phyloP scores from a whole-genome alignment of 129 eudicot species.

The Mikania micrantha region DNA sequence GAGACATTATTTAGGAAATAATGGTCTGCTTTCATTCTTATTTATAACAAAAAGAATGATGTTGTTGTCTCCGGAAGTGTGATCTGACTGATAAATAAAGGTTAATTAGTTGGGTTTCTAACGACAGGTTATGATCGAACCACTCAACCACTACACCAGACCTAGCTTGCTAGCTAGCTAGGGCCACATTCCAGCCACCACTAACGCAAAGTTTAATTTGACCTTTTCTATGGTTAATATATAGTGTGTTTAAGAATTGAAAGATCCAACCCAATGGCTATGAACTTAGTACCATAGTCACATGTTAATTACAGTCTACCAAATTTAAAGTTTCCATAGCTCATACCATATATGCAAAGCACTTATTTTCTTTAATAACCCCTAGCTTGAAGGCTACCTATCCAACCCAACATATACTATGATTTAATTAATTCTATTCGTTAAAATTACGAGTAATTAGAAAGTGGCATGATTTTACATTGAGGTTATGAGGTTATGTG shows the following conservation, averaged over 20 bases:
- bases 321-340: too few relatives aligned
- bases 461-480: too few relatives aligned
- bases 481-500: too few relatives aligned
- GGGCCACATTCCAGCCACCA: conserved; percentile 26
- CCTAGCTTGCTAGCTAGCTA: too few relatives aligned
- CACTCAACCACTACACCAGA: conserved; percentile 15
- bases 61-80: conserved; percentile 8
- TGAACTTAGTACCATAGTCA: not conserved
- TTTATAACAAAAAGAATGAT: conserved; percentile 36
- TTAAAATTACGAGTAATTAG: too few relatives aligned
- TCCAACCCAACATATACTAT: too few relatives aligned
- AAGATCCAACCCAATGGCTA: not conserved
- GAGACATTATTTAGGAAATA: not conserved
- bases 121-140: conserved; percentile 49
- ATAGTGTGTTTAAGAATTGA: too few relatives aligned
- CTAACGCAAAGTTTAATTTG: conserved; percentile 14
- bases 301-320: not conserved
- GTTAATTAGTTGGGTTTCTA: conserved; percentile 25
- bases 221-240: conserved; percentile 7
- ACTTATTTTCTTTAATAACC: too few relatives aligned
- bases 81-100: conserved; percentile 7
- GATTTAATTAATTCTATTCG: too few relatives aligned
- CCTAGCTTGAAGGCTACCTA: too few relatives aligned
- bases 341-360: too few relatives aligned
- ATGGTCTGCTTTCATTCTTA: conserved; percentile 17